Evolutionary conservation across 2,329 filamentous ascomycete genomes (phyloP), one percentile per base, ranked within the genome.

Genomic region (Leptographium radiaticola): DNA sequence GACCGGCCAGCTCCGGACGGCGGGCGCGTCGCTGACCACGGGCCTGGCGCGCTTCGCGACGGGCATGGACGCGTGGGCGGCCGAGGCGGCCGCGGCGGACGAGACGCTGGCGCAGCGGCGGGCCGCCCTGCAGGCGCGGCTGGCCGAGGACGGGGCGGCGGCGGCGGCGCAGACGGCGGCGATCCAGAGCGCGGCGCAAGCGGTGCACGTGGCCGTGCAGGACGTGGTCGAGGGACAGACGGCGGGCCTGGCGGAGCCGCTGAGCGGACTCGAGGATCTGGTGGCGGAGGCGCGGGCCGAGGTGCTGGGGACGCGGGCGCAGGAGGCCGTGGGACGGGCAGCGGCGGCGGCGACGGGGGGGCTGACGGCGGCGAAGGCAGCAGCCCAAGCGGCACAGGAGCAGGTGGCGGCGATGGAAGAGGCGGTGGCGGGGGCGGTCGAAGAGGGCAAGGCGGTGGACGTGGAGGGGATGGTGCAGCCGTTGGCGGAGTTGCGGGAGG

Each of bases 161-260:
- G 73, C 82, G 11, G 31, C 12, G 10, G 16, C 25, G 30, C 1
- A 18, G 34, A 45, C 31, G 25, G 34, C 38, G 56, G 55, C 85
- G 7, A 91, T 98, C 61, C 87, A 91, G 61, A 77, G 79, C 9
- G 87, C 87, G 0, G 90, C 91, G 0, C 86, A 87, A 61, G 87
- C 87, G 2, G 89, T 97, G 1, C 90, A 98, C 60, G 85, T 86
- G 38, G 87, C 95, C 68, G 96, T 91, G 0, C 81, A 95, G 34
- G 84, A 84, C 8, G 91, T 94, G 55, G 90, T 97, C 13, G 87
- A 91, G 63, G 84, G 86, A 55, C 93, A 98, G 69, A 87, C 94
- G 71, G 77, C 80, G 54, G 87, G 95, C 60, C 85, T 98, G 64
- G 84, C 87, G 57, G 78, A 76, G n/a, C 89, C 97, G 67, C 90